Evolutionary conservation across 2,329 filamentous ascomycete species (phyloP).

Genomic region (Aureobasidium sp.): DNA sequence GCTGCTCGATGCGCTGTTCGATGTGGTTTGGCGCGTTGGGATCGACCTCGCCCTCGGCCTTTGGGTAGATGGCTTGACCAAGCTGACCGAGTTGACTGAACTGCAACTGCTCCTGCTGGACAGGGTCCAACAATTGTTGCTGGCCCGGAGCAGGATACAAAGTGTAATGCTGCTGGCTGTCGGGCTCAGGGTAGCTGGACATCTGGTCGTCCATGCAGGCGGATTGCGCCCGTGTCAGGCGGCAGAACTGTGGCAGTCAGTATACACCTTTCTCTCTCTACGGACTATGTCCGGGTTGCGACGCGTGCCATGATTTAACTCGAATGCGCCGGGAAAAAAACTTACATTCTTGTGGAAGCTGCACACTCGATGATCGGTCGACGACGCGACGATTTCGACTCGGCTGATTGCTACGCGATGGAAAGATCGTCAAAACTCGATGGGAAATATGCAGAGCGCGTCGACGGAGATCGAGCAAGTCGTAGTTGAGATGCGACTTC

Average conservation of each 20-base stretch:
- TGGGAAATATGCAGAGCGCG: neutral
- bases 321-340: slow-evolving; percentile 5
- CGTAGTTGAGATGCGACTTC: neutral
- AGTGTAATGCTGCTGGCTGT: slow-evolving; percentile 26
- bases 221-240: neutral
- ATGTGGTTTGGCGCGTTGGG: slow-evolving; percentile 17
- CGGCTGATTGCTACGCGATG: neutral
- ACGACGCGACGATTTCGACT: neutral
- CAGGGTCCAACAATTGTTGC: slow-evolving; percentile 24
- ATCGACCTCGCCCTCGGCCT: slow-evolving; percentile 21
- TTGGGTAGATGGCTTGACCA: slow-evolving; percentile 24
- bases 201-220: slow-evolving; percentile 18
- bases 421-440: neutral
- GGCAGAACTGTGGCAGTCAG: slow-evolving; percentile 5
- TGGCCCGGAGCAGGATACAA: slow-evolving; percentile 24
- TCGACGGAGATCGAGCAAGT: neutral
- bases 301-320: neutral
- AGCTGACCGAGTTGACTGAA: slow-evolving; percentile 23
- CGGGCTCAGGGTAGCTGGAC: slow-evolving; percentile 27
- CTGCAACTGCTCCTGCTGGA: slow-evolving; percentile 25
- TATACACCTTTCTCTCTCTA: neutral
- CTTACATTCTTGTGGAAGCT: neutral
- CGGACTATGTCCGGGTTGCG: slow-evolving; percentile 2
- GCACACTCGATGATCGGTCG: neutral
- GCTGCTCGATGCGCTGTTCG: slow-evolving; percentile 22